A percentile compares a stretch with the other conserved stretches of the same genome.
Conservation (phyloP, 805 yeast species). For the Starmerella vitae region DNA sequence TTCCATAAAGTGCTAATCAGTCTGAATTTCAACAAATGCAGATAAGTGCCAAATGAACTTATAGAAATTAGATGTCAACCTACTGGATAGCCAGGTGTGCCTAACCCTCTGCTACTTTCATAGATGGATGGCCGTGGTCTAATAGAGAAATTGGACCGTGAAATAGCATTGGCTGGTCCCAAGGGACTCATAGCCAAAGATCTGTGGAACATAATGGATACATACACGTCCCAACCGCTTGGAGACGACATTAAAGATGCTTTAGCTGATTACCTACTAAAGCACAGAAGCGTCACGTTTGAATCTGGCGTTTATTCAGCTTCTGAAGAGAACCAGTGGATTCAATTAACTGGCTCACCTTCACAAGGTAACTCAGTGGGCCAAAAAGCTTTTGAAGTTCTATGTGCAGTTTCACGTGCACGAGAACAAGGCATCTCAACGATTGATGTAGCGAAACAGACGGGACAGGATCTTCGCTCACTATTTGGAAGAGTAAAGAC, state of each 20-base stretch:
- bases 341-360: slow-evolving; percentile 26
- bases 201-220: slow-evolving; percentile 8
- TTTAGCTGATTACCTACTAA: too few species aligned
- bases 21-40: too few species aligned
- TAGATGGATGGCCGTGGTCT: slow-evolving; percentile 18
- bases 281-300: not conserved
- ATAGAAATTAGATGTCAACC: too few species aligned
- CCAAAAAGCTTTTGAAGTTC: slow-evolving; percentile 29
- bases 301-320: slow-evolving; percentile 21
- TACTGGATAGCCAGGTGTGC: too few species aligned
- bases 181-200: slow-evolving; percentile 9
- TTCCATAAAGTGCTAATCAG: too few species aligned
- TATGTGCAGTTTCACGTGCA: slow-evolving; percentile 30
- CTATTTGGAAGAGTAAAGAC: slow-evolving; percentile 26
- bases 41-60: too few species aligned
- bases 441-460: slow-evolving; percentile 26
- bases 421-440: slow-evolving; percentile 29
- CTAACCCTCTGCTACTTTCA: too few species aligned
- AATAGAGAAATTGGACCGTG: slow-evolving; percentile 9
- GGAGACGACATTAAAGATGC: slow-evolving; percentile 14
- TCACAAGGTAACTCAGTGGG: slow-evolving; percentile 26
- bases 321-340: slow-evolving; percentile 28
- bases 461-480: slow-evolving; percentile 33
- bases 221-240: too few species aligned
- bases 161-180: slow-evolving; percentile 16